phyloP scores from a whole-genome alignment of 2,329 filamentous ascomycete genomes.

The Calonectria pauciramosa region DNA sequence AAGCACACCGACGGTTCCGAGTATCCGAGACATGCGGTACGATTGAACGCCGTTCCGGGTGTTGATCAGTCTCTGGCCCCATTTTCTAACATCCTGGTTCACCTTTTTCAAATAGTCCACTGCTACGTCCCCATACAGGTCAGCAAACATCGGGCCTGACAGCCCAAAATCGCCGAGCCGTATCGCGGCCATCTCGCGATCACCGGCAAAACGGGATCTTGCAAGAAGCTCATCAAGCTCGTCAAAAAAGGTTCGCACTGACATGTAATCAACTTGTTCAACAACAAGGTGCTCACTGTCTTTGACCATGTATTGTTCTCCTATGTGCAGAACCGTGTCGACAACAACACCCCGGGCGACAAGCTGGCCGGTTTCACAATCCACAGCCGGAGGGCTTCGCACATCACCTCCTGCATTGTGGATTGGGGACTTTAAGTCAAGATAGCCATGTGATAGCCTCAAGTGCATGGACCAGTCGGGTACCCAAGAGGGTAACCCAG shows the following conservation, averaged over 20 bases:
- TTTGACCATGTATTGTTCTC: constrained; percentile 25
- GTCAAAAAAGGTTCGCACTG: constrained; percentile 41
- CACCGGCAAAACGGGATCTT: not conserved
- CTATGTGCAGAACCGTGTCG: constrained; percentile 40
- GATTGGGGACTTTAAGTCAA: constrained; percentile 32
- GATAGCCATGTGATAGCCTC: constrained; percentile 43
- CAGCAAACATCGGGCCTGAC: constrained; percentile 20
- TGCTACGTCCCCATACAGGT: constrained; percentile 8
- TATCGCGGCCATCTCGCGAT: constrained; percentile 17
- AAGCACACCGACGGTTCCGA: constrained; percentile 34
- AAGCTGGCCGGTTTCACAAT: constrained; percentile 27
- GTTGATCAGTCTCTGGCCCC: constrained; percentile 34
- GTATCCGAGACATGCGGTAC: constrained; percentile 39
- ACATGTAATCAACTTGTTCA: constrained; percentile 39
- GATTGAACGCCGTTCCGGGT: constrained; percentile 19
- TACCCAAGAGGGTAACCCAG: constrained; percentile 50
- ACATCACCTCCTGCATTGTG: constrained; percentile 42
- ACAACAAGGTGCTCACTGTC: not conserved
- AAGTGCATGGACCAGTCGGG: constrained; percentile 52
- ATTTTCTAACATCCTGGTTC: not conserved
- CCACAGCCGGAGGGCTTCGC: not conserved
- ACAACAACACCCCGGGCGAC: constrained; percentile 38
- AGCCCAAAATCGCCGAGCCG: constrained; percentile 40
- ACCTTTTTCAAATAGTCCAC: constrained; percentile 17
- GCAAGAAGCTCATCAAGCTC: constrained; percentile 42